These are phyloP conservation scores for Hsuehochloa calcarea DNA, from an alignment of 176 grass and related monocot species.

Conservation along the genomic window DNA sequence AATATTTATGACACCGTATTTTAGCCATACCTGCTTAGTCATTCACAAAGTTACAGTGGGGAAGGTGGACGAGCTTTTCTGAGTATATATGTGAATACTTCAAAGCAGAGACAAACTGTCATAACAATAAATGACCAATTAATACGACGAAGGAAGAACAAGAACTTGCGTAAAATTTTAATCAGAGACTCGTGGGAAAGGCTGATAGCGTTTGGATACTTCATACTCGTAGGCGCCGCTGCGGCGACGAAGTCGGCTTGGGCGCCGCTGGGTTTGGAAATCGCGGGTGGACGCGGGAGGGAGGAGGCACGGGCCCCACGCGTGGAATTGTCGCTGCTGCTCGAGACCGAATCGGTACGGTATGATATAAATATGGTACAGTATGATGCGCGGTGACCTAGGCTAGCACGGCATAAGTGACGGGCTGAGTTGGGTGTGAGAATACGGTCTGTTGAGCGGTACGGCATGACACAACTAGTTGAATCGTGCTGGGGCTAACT, in stretches of 20 bases:
- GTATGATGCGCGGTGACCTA: no score
- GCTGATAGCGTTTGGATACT: no score
- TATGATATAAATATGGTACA: no score
- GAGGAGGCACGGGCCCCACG: neutral
- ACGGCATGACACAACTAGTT: no score
- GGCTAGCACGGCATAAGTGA: no score
- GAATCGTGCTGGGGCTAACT: no score
- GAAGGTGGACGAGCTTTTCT: constrained; percentile 76
- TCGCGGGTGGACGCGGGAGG: neutral
- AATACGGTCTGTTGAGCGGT: no score
- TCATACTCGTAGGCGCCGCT: neutral
- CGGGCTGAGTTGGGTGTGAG: no score
- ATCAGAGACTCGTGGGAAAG: no score
- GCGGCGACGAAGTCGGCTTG: neutral
- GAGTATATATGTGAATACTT: constrained; percentile 69
- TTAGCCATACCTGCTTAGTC: constrained; percentile 60
- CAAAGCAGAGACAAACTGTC: constrained; percentile 63
- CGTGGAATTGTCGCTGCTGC: neutral
- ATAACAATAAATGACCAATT: constrained; percentile 23
- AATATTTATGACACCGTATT: constrained; percentile 31
- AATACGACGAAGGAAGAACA: constrained; percentile 8
- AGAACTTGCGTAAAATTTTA: neutral
- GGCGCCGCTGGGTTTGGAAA: neutral
- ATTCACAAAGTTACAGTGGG: constrained; percentile 83
- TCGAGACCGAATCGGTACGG: no score